phyloP scores from a whole-genome alignment of 2,329 filamentous ascomycete species.

The Cordyceps fumosorosea region DNA sequence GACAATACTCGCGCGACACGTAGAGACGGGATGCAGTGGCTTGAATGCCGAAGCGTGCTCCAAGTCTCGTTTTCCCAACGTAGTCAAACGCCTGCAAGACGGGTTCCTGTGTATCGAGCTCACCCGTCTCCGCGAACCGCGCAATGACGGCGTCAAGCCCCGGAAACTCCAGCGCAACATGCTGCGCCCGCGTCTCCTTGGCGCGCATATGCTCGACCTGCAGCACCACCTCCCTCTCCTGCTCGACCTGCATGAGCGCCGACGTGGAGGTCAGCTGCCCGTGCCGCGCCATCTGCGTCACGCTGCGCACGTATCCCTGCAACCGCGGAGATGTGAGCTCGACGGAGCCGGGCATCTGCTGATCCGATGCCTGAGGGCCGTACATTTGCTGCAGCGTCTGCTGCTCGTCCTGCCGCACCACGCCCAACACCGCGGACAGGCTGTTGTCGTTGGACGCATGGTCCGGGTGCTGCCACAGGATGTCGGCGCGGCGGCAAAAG shows the following conservation, averaged over 20 bases:
- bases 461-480: constrained; percentile 33
- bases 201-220: constrained; percentile 53
- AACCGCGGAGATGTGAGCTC: neutral
- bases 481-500: constrained; percentile 51
- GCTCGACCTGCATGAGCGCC: constrained; percentile 53
- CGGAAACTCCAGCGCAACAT: constrained; percentile 33
- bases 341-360: neutral
- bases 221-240: constrained; percentile 52
- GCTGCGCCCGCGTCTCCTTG: constrained; percentile 39
- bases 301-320: neutral
- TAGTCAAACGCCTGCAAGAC: constrained; percentile 1
- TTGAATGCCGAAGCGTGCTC: neutral
- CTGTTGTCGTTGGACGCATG: constrained; percentile 31
- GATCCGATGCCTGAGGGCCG: constrained; percentile 21
- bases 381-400: constrained; percentile 55
- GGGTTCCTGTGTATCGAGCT: neutral
- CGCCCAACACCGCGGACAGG: constrained; percentile 24
- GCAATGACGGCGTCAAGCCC: constrained; percentile 18
- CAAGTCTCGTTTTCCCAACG: neutral
- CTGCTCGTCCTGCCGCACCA: constrained; percentile 41
- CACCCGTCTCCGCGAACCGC: neutral
- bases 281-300: neutral
- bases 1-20: neutral
- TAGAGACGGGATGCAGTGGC: neutral
- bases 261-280: constrained; percentile 29